Evolutionary conservation across 2,329 filamentous ascomycete species (phyloP).

Genomic region (Plenodomus tracheiphilus): DNA sequence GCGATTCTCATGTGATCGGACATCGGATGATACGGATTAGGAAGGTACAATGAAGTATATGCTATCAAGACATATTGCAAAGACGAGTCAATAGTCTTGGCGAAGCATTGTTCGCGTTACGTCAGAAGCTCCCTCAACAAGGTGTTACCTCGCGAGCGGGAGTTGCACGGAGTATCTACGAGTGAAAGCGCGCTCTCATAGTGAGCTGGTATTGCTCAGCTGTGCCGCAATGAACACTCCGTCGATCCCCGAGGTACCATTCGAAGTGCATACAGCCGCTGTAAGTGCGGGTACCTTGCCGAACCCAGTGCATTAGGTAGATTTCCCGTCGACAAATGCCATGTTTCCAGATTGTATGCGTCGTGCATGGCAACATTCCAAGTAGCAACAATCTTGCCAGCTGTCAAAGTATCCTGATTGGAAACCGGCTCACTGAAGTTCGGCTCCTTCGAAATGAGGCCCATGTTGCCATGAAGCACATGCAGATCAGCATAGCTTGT

Average conservation of each 20-base stretch:
- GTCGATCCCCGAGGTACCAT: background rate
- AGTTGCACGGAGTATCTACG: too few relatives aligned
- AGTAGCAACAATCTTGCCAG: background rate
- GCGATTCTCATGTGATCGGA: background rate
- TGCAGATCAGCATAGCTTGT: too few relatives aligned
- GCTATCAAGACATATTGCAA: background rate
- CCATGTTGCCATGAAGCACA: too few relatives aligned
- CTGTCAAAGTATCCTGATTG: background rate
- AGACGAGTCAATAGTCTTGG: background rate
- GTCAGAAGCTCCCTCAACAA: background rate
- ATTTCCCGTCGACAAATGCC: background rate
- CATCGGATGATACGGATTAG: background rate
- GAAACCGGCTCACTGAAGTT: too few relatives aligned
- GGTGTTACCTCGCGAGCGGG: too few relatives aligned
- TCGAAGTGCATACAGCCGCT: slow-evolving; percentile 3
- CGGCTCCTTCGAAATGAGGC: too few relatives aligned
- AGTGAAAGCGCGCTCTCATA: too few relatives aligned
- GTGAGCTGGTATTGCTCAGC: background rate
- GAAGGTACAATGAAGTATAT: background rate
- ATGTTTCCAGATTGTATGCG: background rate
- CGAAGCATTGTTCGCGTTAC: background rate
- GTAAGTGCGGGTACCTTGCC: slow-evolving; percentile 2
- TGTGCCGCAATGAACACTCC: slow-evolving; percentile 3
- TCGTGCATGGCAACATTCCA: background rate
- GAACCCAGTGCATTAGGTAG: background rate